These are phyloP conservation scores for Hymenoscyphus fraxineus DNA, from an alignment of 2,329 filamentous ascomycete species.

Conservation along the genomic window DNA sequence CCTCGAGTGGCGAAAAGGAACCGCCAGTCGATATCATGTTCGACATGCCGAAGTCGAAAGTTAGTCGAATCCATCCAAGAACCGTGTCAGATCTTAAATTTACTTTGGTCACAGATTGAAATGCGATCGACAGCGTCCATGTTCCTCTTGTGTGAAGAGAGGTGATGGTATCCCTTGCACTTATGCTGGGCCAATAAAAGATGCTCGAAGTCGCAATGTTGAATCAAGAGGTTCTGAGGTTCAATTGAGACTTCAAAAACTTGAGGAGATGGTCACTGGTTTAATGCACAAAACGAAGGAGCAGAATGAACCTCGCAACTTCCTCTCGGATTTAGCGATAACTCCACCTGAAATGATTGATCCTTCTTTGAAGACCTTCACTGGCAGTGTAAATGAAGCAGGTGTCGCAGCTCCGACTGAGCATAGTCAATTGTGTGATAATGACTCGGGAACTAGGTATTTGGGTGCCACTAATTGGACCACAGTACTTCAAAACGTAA, in stretches of 20 bases:
- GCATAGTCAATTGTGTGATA: background rate
- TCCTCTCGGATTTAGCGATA: background rate
- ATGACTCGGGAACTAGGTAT: constrained; percentile 41
- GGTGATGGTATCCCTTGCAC: constrained; percentile 11
- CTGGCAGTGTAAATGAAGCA: background rate
- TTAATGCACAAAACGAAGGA: constrained; percentile 9
- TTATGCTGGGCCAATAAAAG: background rate
- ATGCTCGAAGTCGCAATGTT: background rate
- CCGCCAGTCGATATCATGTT: constrained; percentile 17
- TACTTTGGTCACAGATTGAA: constrained; percentile 8
- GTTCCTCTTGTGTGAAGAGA: constrained; percentile 12
- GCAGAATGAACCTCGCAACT: background rate
- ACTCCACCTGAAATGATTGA: background rate
- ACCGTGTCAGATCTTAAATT: background rate
- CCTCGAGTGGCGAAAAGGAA: constrained; percentile 12
- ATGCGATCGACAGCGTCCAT: constrained; percentile 17
- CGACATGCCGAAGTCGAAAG: constrained; percentile 13
- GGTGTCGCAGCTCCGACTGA: background rate
- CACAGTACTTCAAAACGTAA: constrained; percentile 55
- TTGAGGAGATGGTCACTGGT: constrained; percentile 17
- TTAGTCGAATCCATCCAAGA: background rate
- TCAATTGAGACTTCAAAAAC: constrained; percentile 13
- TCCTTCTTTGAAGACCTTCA: background rate
- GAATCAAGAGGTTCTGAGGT: constrained; percentile 12
- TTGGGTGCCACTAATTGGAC: constrained; percentile 56